phyloP scores from a whole-genome alignment of 257 asterid species.

The Galeopsis tetrahit region DNA sequence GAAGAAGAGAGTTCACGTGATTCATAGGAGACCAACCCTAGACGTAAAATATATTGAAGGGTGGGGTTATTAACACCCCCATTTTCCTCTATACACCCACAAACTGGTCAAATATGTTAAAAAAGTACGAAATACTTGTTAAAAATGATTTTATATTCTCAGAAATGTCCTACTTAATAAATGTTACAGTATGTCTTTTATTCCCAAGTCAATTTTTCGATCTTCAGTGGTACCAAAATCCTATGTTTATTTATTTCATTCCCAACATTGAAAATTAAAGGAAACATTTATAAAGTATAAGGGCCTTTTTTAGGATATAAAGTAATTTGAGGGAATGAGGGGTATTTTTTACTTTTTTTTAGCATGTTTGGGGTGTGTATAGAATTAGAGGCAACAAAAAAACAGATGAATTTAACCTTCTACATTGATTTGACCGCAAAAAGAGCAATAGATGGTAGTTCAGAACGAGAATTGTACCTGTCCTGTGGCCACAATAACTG shows the following conservation, averaged over 20 bases:
- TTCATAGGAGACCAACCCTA: no score
- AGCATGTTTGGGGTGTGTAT: not conserved
- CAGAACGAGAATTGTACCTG: slow-evolving; percentile 42
- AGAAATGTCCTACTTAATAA: no score
- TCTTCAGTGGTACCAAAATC: not conserved
- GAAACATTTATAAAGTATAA: no score
- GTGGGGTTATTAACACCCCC: not conserved
- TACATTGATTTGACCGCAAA: not conserved
- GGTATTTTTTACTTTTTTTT: no score
- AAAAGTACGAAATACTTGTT: not conserved
- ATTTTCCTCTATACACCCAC: not conserved
- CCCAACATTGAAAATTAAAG: not conserved
- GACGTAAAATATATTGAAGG: not conserved
- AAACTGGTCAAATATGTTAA: not conserved
- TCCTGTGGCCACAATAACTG: slow-evolving; percentile 86
- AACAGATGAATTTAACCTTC: not conserved
- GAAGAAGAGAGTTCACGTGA: no score
- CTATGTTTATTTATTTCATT: not conserved
- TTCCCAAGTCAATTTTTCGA: not conserved
- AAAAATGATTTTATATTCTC: no score
- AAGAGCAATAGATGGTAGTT: not conserved
- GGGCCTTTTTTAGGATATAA: no score
- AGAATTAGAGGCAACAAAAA: not conserved
- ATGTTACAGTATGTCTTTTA: not conserved
- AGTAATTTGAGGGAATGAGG: no score